phyloP scores from a whole-genome alignment of 495 filamentous ascomycete species.

The Talaromyces nanjingensis region DNA sequence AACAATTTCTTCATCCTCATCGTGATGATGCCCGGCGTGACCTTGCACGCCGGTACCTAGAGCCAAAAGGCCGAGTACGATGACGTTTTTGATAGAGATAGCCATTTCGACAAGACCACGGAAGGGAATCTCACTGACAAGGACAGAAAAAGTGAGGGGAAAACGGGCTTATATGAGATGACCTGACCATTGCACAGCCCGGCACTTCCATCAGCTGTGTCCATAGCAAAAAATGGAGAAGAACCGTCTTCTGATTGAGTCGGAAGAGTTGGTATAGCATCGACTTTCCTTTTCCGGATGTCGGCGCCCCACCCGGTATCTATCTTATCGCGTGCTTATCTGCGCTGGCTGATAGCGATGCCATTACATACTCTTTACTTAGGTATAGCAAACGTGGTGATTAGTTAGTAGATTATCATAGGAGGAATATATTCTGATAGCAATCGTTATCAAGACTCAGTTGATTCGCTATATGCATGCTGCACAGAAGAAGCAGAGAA shows the following conservation, averaged over 20 bases:
- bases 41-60: conserved; percentile 26
- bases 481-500: no score
- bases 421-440: neutral
- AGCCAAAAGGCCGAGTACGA: conserved; percentile 24
- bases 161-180: neutral
- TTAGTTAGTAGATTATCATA: no score
- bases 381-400: no score
- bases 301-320: neutral
- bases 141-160: neutral
- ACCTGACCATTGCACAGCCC: neutral
- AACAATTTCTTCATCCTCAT: conserved; percentile 31
- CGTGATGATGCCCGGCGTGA: conserved; percentile 24
- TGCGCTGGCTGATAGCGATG: neutral
- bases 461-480: neutral
- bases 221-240: neutral
- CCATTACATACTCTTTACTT: neutral
- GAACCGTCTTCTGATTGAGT: neutral
- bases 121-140: neutral
- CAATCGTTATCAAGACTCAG: neutral
- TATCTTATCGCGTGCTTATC: conserved; percentile 4
- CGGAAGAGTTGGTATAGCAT: conserved; percentile 2
- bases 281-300: conserved; percentile 9
- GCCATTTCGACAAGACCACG: conserved; percentile 16
- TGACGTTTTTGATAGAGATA: conserved; percentile 14
- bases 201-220: neutral